Base-by-base conservation (phyloP, 1,284 basidiomycete species). In the Golubevia sp. region DNA sequence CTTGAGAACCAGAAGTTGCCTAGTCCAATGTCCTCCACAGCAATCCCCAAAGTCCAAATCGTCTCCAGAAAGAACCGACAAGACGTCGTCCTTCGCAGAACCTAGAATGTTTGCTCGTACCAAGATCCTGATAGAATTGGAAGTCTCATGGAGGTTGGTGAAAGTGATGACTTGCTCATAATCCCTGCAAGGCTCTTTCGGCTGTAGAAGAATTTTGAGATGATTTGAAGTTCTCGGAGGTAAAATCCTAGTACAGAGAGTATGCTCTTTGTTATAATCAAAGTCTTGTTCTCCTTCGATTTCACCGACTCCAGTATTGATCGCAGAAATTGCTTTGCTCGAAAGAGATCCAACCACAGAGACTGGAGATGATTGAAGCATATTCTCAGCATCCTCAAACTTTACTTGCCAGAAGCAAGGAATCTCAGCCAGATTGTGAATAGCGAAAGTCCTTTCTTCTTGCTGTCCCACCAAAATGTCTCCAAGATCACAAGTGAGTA, bases 21-120 rank as follows among this genome's bases (percentile, higher is more conserved):
- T 84, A 13, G 85, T 79, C 86, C 86, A 86, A 18, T 84, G 76
- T 0, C 86, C 86, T 53, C 86, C 86, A 27, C 82, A 80, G 56
- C 86, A 85, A 64, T 86, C 83, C 11, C 86, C 86, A 74, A 86
- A 87, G 75, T 86, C 85, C 48, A 87, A 71, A 3, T 76, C 75
- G 6, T 82, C 77, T 6, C 85, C 86, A n/a, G 84, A 85, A 5
- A 85, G 71, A 23, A 87, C 77, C 49, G 82, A 78, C 27, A 87
- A 69, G 2, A 84, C 81, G 49, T 85, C 83, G 60, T 86, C 85
- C 13, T 72, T 68, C 8, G 80, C 74, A 13, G 73, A 71, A 13
- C 74, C 77, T 8, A 83, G 72, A 65, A 83, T 75, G 57, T 82
- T 82, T 54, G 80, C 80, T 0, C 77, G 61, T 23, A 83, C 66